Evolutionary conservation across 352 stramenopile species (phyloP).

Genomic region (Pseudoperonospora humuli): DNA sequence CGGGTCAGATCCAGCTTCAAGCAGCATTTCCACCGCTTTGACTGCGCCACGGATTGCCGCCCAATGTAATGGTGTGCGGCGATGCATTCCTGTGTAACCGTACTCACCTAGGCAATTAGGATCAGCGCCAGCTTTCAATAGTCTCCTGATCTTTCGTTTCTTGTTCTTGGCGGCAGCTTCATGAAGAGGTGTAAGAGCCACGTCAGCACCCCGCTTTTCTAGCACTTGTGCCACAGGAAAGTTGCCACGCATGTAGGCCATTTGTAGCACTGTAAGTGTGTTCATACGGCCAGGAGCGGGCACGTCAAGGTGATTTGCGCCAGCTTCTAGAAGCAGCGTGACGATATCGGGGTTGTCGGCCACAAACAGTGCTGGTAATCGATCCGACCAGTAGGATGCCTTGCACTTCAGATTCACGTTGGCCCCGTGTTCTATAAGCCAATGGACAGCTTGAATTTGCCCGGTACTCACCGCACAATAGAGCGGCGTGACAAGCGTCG

Average conservation of each 20-base stretch:
- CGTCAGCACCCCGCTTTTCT: slow-evolving; percentile 68
- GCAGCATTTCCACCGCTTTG: slow-evolving; percentile 44
- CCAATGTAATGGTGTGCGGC: slow-evolving; percentile 74
- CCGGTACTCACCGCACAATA: slow-evolving; percentile 76
- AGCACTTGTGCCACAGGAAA: slow-evolving; percentile 73
- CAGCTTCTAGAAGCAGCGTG: slow-evolving; percentile 46
- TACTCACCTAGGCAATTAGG: slow-evolving; percentile 71
- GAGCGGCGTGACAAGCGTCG: slow-evolving; percentile 62
- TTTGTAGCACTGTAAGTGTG: slow-evolving; percentile 72
- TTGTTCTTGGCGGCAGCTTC: slow-evolving; percentile 46
- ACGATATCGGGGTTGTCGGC: slow-evolving; percentile 77
- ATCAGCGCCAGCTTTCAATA: slow-evolving; percentile 63
- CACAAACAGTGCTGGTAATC: slow-evolving; percentile 70
- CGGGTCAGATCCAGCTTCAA: slow-evolving; percentile 47
- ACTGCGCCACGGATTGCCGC: slow-evolving; percentile 65
- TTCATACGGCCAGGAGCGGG: slow-evolving; percentile 78
- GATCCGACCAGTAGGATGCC: slow-evolving; percentile 59
- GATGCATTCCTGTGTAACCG: slow-evolving; percentile 73
- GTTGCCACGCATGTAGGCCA: slow-evolving; percentile 72
- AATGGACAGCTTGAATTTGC: slow-evolving; percentile 60
- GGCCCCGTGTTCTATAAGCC: slow-evolving; percentile 57
- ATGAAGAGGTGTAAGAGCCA: slow-evolving; percentile 69
- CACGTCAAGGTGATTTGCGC: slow-evolving; percentile 74
- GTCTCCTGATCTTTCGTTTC: slow-evolving; percentile 24
- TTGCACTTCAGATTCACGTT: slow-evolving; percentile 55